Base-by-base conservation (phyloP, 116 monocot genomes). In the Cymodocea nodosa region DNA sequence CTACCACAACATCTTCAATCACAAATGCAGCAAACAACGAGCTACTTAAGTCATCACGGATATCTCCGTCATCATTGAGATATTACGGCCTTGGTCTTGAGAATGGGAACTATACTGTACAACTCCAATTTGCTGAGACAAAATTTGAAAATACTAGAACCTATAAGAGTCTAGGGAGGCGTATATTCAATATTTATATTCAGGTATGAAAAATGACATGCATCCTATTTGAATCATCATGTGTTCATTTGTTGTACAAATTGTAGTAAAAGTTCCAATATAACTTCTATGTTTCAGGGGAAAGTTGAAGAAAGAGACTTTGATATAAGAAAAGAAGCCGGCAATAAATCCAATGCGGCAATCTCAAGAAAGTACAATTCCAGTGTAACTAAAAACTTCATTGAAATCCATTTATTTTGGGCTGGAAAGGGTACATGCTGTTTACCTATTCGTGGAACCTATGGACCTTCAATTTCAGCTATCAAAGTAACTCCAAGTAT, bases 31-130 rank as follows among this genome's bases (percentile, higher is more conserved):
- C 72, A 25, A 75, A 79, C 55, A 4, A 71, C 34, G 81, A 88
- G 52, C 30, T 88, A 55, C 84, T 75, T 59, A 81, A 79, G 72
- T 76, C 62, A 39, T 73, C 77, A 61, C 76, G 87, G 53, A 68
- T 77, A 40, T 81, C 87, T 57, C 79, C 87, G 35, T 88, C 87
- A 54, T 88, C 87, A 67, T 61, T 88, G 50, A 76, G 84, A 74
- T 88, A 88, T 71, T 88, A 84, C 70, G 87, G 87, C 25, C 20
- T 88, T 63, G 87, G 87, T 4, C 87, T 88, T 75, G 56, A 88
- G 74, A 84, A 84, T 77, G 87, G 87, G 54, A 83, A 83, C 60
- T 87, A 87, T 59, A 76, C 74, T 2, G 18, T 87, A 65, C 79
- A 35, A 19, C 71, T 87, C 7, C 78, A 81, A 53, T 87, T 87